Conservation (phyloP, 345 rosid genomes). For the Alliaria petiolata region DNA sequence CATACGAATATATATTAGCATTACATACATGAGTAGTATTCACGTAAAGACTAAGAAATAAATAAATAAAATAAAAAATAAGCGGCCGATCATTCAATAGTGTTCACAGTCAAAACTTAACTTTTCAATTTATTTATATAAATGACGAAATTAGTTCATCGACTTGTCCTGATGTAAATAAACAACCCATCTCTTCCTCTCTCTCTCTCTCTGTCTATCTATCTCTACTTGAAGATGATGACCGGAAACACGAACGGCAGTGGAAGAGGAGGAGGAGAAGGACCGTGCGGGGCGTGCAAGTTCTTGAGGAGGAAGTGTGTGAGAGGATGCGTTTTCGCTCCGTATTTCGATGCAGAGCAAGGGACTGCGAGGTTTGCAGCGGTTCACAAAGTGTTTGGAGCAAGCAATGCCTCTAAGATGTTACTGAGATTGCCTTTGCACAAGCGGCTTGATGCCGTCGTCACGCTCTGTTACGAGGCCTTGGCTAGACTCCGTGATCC, state of each 20-base stretch:
- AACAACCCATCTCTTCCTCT: not conserved
- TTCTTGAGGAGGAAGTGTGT: constrained; percentile 78
- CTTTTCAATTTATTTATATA: constrained; percentile 21
- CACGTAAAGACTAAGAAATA: constrained; percentile 23
- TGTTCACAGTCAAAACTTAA: constrained; percentile 25
- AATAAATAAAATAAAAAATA: not conserved
- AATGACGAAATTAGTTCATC: not conserved
- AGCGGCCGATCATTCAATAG: constrained; percentile 25
- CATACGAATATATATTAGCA: constrained; percentile 23
- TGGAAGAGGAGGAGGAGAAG: constrained; percentile 48
- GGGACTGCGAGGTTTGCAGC: constrained; percentile 78
- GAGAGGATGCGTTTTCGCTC: constrained; percentile 78
- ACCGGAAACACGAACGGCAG: constrained; percentile 29
- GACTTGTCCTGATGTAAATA: not conserved
- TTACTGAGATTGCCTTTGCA: constrained; percentile 55
- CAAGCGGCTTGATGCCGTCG: constrained; percentile 73
- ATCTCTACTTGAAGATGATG: constrained; percentile 24
- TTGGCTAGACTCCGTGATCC: constrained; percentile 79
- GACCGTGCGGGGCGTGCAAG: constrained; percentile 94
- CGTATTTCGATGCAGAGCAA: constrained; percentile 85
- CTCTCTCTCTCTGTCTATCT: not conserved
- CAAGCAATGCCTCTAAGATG: constrained; percentile 86
- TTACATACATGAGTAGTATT: constrained; percentile 20
- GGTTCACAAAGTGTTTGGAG: constrained; percentile 89
- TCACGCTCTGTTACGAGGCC: constrained; percentile 80